A percentile compares a stretch with the other conserved stretches of the same genome.
Evolutionary conservation across 495 filamentous ascomycete genomes (phyloP).

Genomic region (Clohesyomyces aquaticus): DNA sequence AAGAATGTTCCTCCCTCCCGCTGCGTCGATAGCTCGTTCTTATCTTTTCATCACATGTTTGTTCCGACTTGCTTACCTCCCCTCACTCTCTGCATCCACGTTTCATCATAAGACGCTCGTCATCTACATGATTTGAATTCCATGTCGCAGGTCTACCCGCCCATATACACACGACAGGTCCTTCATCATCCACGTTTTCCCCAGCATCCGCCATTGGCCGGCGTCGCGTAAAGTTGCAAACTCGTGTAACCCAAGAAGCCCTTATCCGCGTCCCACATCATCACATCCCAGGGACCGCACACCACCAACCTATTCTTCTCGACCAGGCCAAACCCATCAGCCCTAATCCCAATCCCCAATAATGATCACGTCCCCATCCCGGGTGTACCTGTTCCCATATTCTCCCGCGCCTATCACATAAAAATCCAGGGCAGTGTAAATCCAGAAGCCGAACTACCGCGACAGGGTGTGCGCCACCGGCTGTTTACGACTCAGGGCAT

Average conservation of each 20-base stretch:
- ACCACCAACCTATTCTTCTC: not conserved
- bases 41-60: not conserved
- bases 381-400: not conserved
- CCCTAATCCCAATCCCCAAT: not conserved
- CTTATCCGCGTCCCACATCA: too few relatives aligned
- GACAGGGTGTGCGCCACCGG: slow-evolving; percentile 1
- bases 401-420: slow-evolving; percentile 1
- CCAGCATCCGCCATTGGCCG: not conserved
- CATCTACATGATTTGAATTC: not conserved
- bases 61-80: too few relatives aligned
- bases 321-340: not conserved
- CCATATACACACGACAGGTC: not conserved
- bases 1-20: too few relatives aligned
- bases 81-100: not conserved
- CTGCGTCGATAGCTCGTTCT: not conserved
- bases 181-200: not conserved
- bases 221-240: too few relatives aligned
- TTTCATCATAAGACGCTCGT: not conserved
- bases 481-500: slow-evolving; percentile 11
- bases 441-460: not conserved
- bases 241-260: too few relatives aligned
- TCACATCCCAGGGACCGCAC: too few relatives aligned
- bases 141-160: not conserved
- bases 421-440: too few relatives aligned
- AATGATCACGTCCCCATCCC: too few relatives aligned